Evolutionary conservation across 2,329 filamentous ascomycete species (phyloP), one percentile per base, ranked within the genome.

Genomic region (Calonectria crousiana): DNA sequence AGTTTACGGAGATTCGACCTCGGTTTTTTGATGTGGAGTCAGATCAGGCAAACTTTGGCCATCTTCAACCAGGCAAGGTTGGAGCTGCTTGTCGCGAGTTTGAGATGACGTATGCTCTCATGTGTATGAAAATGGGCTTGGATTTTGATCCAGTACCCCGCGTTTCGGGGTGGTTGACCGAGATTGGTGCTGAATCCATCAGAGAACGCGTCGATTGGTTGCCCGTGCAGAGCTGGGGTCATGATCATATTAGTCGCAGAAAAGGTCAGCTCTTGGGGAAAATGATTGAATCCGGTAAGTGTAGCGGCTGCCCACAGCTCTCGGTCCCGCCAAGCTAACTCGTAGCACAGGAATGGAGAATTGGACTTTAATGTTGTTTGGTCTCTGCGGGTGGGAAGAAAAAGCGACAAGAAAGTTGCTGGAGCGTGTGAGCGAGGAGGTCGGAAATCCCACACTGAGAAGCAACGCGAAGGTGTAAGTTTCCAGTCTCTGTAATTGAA

Each of bases 1-100:
- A 88, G 79, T 84, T 88, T 77, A 83, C 84, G 16, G 86, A 88
- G 73, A 78, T 87, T 11, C 81, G 84, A 2, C 84, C 86, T 3
- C 81, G 82, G 26, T 84, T 87, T 65, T 85, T 84, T 69, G 85
- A 86, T 71, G 85, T 85, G 14, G 83, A 86, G 30, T 56, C 72
- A 0, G 80, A 79, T 16, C 66, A 79, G 16, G 76, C 80, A 16
- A 75, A 78, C 51, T 14, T 78, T 16, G 60, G 73, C 6, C 56
- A 71, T 26, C 30, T 73, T 2, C 47, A 66, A 4, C 66, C 66
- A 5, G 77, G 72, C 30, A 71, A 76, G n/a, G 76, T 82, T 6
- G 81, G 80, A 16, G 69, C 77, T 1, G 76, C 78, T 0, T 86
- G 83, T 41, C 82, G 81, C 18, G 83, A 84, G 66, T 86, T 84